Base-by-base conservation (phyloP, 352 stramenopile genomes). In the Blastocystis sp. region DNA sequence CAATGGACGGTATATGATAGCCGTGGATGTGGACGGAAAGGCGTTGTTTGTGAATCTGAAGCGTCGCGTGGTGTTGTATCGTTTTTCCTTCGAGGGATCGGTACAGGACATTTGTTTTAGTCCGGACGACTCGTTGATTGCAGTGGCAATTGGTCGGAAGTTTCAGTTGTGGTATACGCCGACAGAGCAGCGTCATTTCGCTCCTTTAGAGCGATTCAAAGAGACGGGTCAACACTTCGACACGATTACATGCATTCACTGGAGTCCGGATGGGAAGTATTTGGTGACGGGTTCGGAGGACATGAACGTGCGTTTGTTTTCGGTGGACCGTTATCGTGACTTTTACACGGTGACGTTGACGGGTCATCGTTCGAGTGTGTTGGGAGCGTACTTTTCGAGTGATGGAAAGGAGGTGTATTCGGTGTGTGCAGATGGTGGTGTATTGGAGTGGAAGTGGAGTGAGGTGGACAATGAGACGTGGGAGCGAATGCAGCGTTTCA, bases 31-130 rank as follows among this genome's bases (percentile, higher is more conserved):
- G 36, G 93, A 97, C 42, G 93, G 93, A 40, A 92, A 92, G 59
- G 94, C 90, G 65, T 87, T 97, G 51, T 88, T 97, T 53, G 90
- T 96, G 36, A 96, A 96, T 88, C 89, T 96, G 54, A 90, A 90
- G 84, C 92, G 92, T 34, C 90, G 92, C 36, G 90, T 93, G 7
- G 92, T 97, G 56, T 89, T 97, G 24, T 94, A 97, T 87, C 91
- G 93, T 64, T 95, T 97, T 89, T 93, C 96, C 88, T 96, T 97
- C 79, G 96, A 96, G 87, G 91, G 93, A 69, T 91, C 89, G 48
- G 92, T 97, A 34, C 87, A 90, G 6, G 91, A 92, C 32, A 87
- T 96, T 40, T 89, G 78, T 59, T 97, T 97, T 88, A 95, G 91
- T 69, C 93, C 93, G 0, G 90, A 96, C 75, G 89, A 96, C 88